Evolutionary conservation across 495 filamentous ascomycete genomes (phyloP).

Genomic region (Hypoxylon cercidicola): DNA sequence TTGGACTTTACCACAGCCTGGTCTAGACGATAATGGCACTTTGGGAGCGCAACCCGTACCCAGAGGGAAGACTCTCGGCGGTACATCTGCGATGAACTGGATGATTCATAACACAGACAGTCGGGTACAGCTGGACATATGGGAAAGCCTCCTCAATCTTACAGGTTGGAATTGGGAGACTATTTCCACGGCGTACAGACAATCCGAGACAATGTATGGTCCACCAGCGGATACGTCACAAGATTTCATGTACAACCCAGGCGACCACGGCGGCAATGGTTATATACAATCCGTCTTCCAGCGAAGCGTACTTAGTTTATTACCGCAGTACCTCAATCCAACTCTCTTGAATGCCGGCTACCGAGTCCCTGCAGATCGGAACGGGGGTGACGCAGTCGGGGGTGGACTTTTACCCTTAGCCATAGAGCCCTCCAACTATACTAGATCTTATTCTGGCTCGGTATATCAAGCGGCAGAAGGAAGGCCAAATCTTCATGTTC

Average conservation of each 20-base stretch:
- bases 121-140: constrained; percentile 14
- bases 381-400: constrained; percentile 4
- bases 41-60: constrained; percentile 2
- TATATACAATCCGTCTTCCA: constrained; percentile 6
- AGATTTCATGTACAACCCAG: constrained; percentile 8
- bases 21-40: constrained; percentile 11
- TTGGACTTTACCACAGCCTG: constrained; percentile 11
- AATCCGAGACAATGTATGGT: constrained; percentile 6
- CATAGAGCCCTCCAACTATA: not conserved
- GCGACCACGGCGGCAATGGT: not conserved
- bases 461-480: not conserved
- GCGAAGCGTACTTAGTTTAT: not conserved
- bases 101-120: constrained; percentile 23
- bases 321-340: not conserved
- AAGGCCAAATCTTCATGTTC: constrained; percentile 1
- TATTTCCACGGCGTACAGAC: constrained; percentile 5
- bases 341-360: not conserved
- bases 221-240: not conserved
- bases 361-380: constrained; percentile 1
- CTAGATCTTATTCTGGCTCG: constrained; percentile 3
- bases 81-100: constrained; percentile 17
- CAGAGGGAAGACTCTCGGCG: constrained; percentile 21
- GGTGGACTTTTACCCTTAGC: constrained; percentile 4
- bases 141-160: constrained; percentile 15
- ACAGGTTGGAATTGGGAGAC: constrained; percentile 17